Conservation (phyloP, 345 rosid genomes). For the Sisymbrium irio region DNA sequence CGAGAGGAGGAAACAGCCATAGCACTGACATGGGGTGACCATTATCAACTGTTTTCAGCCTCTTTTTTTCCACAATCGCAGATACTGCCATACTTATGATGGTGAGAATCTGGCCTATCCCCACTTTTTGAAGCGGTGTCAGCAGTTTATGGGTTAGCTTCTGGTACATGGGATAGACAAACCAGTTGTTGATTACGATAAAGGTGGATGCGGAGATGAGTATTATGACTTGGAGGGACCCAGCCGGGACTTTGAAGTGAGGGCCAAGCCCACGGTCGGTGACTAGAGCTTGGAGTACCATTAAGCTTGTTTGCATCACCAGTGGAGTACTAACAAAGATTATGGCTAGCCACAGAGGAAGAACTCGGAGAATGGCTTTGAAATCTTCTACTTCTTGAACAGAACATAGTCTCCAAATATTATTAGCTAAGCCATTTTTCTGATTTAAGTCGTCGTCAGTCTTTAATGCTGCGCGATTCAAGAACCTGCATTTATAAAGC, state of each 20-base stretch:
- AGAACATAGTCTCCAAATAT: slow-evolving; percentile 50
- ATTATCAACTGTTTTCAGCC: slow-evolving; percentile 32
- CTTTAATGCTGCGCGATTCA: slow-evolving; percentile 38
- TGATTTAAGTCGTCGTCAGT: slow-evolving; percentile 38
- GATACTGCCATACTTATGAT: slow-evolving; percentile 35
- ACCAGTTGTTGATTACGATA: slow-evolving; percentile 37
- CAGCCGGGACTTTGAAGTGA: slow-evolving; percentile 49
- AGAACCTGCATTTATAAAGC: slow-evolving; percentile 6
- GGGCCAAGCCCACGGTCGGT: slow-evolving; percentile 45
- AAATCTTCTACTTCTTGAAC: slow-evolving; percentile 58
- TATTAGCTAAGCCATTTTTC: slow-evolving; percentile 32
- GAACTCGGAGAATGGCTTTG: slow-evolving; percentile 44
- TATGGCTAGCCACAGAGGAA: slow-evolving; percentile 42
- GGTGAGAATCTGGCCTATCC: slow-evolving; percentile 45
- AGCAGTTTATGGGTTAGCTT: slow-evolving; percentile 17
- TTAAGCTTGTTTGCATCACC: slow-evolving; percentile 35
- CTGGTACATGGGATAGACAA: slow-evolving; percentile 36
- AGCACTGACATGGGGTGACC: slow-evolving; percentile 39
- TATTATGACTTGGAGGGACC: slow-evolving; percentile 40
- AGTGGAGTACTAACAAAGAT: slow-evolving; percentile 40
- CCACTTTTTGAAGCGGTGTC: slow-evolving; percentile 44
- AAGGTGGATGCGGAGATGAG: slow-evolving; percentile 28
- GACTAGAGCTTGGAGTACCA: slow-evolving; percentile 52
- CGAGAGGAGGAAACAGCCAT: slow-evolving; percentile 54
- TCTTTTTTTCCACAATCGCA: slow-evolving; percentile 43